Evolutionary conservation across 2,329 filamentous ascomycete genomes (phyloP), one percentile per base, ranked within the genome.

Genomic region (Cryphonectria naterciae): DNA sequence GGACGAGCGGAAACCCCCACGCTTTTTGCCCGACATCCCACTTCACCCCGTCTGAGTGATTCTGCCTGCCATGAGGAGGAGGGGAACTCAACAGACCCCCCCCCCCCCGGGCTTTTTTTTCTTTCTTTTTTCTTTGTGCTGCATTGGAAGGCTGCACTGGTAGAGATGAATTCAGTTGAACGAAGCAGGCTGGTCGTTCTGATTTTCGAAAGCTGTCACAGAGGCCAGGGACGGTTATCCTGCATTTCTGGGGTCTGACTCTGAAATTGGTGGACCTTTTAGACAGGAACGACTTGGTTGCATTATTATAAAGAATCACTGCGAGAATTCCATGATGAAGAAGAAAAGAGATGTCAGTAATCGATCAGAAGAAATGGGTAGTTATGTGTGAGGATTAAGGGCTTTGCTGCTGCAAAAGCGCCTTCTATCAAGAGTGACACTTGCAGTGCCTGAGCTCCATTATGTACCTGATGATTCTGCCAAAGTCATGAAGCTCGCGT

Each of bases 1-100:
- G 46, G 10, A 43, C 41, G 41, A 17, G 19, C 43, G 22, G 8
- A 8, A 49, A 68, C 66, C 69, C 69, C 69, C 69, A 65, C 69
- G 66, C 62, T 65, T 49, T 32, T 49, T 52, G n/a, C 39, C 65
- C n/a, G 37, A 25, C 61, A 49, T 60, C 37, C 66, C 61, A 43
- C 13, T 43, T 15, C 41, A 17, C 41, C 41, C 65, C 69, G 63
- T 62, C 49, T 49, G 43, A 22, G 10, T 13, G 49, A 28, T 41
- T n/a, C 46, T 25, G 61, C 46, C 41, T 54, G 32, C 43, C 28
- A 22, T n/a, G 64, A 39, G 8, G 5, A n/a, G 41, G 49, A 22
- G 22, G 28, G 11, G 5, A 25, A 22, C 10, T 66, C 54, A 22
- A 49, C 46, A n/a, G 7, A 8, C 22, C 11, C 19, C 17, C 17